Evolutionary conservation across 2,329 filamentous ascomycete genomes (phyloP), one percentile per base, ranked within the genome.

Genomic region (Aaosphaeria pasadenensis): DNA sequence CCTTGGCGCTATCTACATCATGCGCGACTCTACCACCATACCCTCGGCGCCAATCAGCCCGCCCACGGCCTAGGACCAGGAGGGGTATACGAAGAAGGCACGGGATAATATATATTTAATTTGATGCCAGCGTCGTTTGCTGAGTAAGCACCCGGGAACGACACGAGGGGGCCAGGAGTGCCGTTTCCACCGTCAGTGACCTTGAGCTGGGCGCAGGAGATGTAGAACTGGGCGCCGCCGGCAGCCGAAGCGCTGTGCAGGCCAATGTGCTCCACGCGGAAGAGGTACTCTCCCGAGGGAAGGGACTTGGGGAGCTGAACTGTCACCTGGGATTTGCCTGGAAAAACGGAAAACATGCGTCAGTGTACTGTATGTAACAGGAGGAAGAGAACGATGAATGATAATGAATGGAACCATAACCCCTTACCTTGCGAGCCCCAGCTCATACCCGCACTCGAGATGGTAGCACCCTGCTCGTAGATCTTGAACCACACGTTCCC

Each of bases 231-330:
- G 7, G 64, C 64, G 31, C 64, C 64, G 13, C 56, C 57, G 9
- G 51, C 47, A 7, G 46, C 46, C 9, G 49, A 41, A 3, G 64
- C 70, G 42, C 64, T 62, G 54, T 73, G 72, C 13, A 75, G 58
- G 5, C 58, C 72, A 41, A 76, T 72, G 47, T 75, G 73, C 58
- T 76, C 73, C 39, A 70, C 61, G n/a, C 73, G 64, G 38, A 75
- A 60, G 36, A 76, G 61, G 53, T 75, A 75, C 51, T 74, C 59
- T 17, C 73, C 73, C 7, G 59, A 53, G 11, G 73, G 71, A 1
- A 65, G 63, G 32, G 60, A 62, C 7, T 55, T 58, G 11, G 73
- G 72, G 44, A 75, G 65, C 4, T 59, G 62, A 49, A 66, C 69
- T 13, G 48, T 57, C 53, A 56, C 54, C 40, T 45, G n/a, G 29